A percentile compares a stretch with the other conserved stretches of the same genome.
These are phyloP conservation scores for Chrysoporthe puriensis DNA, from an alignment of 2,329 filamentous ascomycete genomes.

Conservation along the genomic window DNA sequence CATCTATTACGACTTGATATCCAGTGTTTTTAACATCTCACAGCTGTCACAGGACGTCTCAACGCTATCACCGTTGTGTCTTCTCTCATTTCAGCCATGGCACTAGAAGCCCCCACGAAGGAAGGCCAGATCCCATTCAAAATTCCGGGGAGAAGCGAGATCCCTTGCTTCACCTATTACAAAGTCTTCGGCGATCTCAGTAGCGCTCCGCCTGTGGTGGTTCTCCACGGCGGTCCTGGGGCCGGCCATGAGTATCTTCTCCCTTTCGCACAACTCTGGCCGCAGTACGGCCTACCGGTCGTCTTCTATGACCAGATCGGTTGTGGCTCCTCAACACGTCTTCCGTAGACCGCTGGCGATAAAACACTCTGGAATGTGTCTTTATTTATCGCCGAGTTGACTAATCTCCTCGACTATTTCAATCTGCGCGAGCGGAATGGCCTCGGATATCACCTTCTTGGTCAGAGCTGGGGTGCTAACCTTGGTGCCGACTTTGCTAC, in stretches of 20 bases:
- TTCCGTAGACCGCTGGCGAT: constrained; percentile 43
- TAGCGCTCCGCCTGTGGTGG: constrained; percentile 5
- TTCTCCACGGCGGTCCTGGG: constrained; percentile 48
- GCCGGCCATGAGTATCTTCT: constrained; percentile 47
- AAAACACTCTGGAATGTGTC: constrained; percentile 32
- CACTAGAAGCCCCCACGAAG: not conserved
- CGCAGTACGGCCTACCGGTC: constrained; percentile 41
- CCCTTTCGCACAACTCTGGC: constrained; percentile 12
- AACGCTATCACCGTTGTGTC: not conserved
- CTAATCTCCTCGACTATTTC: constrained; percentile 32
- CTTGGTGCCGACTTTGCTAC: constrained; percentile 11
- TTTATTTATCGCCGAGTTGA: constrained; percentile 33
- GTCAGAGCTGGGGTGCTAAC: constrained; percentile 22
- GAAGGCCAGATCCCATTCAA: constrained; percentile 11
- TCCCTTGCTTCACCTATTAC: constrained; percentile 21
- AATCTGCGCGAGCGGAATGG: constrained; percentile 12
- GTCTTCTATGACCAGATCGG: constrained; percentile 60
- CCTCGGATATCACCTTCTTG: constrained; percentile 23
- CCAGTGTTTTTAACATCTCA: not conserved
- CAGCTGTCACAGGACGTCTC: not conserved
- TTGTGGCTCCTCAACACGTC: constrained; percentile 51
- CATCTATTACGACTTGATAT: not conserved
- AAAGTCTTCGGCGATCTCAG: constrained; percentile 21
- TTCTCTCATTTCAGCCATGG: not conserved
- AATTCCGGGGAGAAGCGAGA: not conserved